Percentiles rank a stretch among this genome's conserved stretches.
phyloP scores from a whole-genome alignment of 768 basidiomycete species.

The Rhizopogon salebrosus region DNA sequence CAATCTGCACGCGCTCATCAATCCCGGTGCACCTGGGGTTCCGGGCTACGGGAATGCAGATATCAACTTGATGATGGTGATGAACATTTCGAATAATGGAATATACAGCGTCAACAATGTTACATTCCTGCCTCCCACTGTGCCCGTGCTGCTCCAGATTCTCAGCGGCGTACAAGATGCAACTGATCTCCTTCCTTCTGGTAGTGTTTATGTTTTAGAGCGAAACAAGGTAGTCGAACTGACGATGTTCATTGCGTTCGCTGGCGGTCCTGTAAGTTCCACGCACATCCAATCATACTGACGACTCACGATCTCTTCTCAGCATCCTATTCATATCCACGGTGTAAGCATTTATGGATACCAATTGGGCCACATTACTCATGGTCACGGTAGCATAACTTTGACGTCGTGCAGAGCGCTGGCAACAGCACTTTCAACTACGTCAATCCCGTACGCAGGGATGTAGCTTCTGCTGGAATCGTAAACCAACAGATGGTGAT shows the following conservation, averaged over 20 bases:
- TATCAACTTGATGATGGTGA: constrained; percentile 8
- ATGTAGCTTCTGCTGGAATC: constrained; percentile 31
- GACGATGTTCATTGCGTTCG: neutral
- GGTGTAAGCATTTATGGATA: constrained; percentile 16
- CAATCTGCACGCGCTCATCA: constrained; percentile 11
- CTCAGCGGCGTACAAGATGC: constrained; percentile 30
- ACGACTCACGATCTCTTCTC: neutral
- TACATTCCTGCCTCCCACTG: constrained; percentile 10
- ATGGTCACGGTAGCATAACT: neutral
- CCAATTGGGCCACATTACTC: neutral
- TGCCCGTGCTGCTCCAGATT: constrained; percentile 39
- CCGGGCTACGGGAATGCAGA: constrained; percentile 23
- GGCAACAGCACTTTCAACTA: constrained; percentile 6
- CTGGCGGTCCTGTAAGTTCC: neutral
- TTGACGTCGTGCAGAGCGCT: constrained; percentile 10
- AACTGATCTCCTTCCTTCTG: constrained; percentile 30
- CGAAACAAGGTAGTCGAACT: constrained; percentile 34
- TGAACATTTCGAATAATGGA: neutral
- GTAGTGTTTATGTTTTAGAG: constrained; percentile 34
- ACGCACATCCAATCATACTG: neutral
- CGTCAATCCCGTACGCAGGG: constrained; percentile 23
- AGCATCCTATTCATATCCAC: constrained; percentile 27
- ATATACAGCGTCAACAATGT: neutral
- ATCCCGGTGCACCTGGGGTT: constrained; percentile 19
- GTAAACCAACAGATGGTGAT: constrained; percentile 40